Base-by-base conservation (phyloP, 768 basidiomycete species). In the Russula compacta region DNA sequence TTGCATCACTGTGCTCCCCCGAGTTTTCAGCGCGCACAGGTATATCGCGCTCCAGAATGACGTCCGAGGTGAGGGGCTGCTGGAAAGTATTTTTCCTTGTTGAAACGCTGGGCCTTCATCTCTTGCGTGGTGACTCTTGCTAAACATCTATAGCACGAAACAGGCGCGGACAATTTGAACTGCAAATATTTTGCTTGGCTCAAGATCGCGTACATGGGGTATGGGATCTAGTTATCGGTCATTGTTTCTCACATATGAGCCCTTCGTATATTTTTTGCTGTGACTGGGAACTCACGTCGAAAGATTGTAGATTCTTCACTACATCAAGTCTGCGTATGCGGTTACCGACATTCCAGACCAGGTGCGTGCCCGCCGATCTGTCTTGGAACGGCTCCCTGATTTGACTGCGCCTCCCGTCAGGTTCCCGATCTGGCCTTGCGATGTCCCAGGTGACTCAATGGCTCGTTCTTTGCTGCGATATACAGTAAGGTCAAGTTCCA, bases 31-130 rank as follows among this genome's bases (percentile, higher is more conserved):
- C 61, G 94, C 93, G 2, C 95, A 93, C 71, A 76, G 89, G 51
- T 91, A 95, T 70, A 91, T 94, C 61, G 94, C 93, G 10, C 71
- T 98, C 56, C 89, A 93, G 75, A 97, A 98, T 68, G 92, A 95
- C 61, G 69, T 73, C 0, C 77, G 70, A 21, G 95, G 94, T 0
- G 83, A 93, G 67, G 95, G 95, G 0, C 95, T 92, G 0, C 69
- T 98, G 66, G 87, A 92, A 92, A 95, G 73, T 98, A 99, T n/a
- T n/a, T 76, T 99, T 99, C 79, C 75, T 97, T 21, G 97, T 95
- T 6, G 97, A 99, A 78, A 92, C 86, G 69, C 87, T 97, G 86
- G 84, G 59, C 39, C 78, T 67, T 19, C 17, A 8, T 42, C 14
- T 48, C 65, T 43, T 56, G 54, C 33, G 66, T 58, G 19, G 35